Evolutionary conservation across 352 stramenopile species (phyloP), one percentile per base, ranked within the genome.

Genomic region (Pythium dissotocum): DNA sequence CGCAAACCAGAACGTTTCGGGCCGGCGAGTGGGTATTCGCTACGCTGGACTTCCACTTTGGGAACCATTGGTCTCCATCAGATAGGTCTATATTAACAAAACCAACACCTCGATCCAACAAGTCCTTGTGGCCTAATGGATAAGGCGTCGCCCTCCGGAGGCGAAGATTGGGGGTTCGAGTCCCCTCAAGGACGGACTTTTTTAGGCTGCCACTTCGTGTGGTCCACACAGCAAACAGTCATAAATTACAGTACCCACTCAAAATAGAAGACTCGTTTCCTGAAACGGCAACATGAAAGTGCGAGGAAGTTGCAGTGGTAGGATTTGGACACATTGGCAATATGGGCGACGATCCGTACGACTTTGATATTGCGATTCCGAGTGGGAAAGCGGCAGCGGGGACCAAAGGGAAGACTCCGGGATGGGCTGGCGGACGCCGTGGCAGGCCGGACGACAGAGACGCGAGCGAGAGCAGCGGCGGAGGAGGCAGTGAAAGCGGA

Each of bases 131-230:
- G 78, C 78, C 78, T 87, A 87, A 87, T 87, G 78, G 78, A 87
- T 87, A 87, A 87, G 79, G 79, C 79, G 82, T 87, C 79, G 79
- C 79, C 77, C 77, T 87, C 79, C 79, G 79, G 80, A 87, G 79
- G 79, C 79, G 79, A 79, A 72, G 77, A 87, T 79, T 87, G 79
- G 71, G 77, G 77, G 79, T 87, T 87, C 79, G 77, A 87, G 79
- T 85, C 78, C 78, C 78, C 70, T 85, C 79, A 78, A 83, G 78
- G 78, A 86, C 73, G 73, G 63, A 72, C 54, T 80, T 83, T 80
- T 70, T 61, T 5, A 12, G 18, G 8, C 38, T 13, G 4, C 7
- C 54, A 60, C 9, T 13, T 16, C 18, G 21, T 46, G 61, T 69
- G 63, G 54, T 44, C 38, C 42, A 69, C 63, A 63, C 30, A 2